phyloP scores from a whole-genome alignment of 2,329 filamentous ascomycete genomes.

The Cladosporium oxysporum region DNA sequence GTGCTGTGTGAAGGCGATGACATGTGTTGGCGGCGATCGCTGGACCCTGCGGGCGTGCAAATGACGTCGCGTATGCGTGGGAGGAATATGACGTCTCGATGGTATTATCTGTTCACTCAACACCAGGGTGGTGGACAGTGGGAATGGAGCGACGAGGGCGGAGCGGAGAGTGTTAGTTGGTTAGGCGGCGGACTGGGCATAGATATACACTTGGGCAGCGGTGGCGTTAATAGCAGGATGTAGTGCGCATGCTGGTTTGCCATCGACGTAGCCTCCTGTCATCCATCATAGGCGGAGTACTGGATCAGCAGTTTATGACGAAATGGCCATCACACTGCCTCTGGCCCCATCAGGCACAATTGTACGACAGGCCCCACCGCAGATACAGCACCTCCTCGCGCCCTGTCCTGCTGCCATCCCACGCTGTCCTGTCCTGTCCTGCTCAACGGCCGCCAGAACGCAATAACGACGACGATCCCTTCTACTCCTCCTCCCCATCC shows the following conservation, averaged over 20 bases:
- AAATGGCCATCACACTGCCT: slow-evolving; percentile 2
- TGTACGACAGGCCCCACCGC: slow-evolving; percentile 7
- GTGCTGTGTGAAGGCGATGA: not conserved
- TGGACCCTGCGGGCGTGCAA: not conserved
- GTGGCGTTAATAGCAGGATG: not conserved
- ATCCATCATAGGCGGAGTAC: not conserved
- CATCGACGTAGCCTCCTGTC: not conserved
- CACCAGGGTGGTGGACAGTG: not conserved
- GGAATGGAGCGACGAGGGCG: not conserved
- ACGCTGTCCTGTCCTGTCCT: not conserved
- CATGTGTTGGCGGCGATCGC: slow-evolving; percentile 2
- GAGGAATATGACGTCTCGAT: slow-evolving; percentile 7
- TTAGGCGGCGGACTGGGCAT: not conserved
- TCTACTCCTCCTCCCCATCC: not conserved
- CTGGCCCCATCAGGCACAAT: not conserved
- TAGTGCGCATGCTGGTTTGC: not conserved
- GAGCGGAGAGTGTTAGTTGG: not conserved
- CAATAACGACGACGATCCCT: not conserved
- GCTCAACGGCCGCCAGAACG: not conserved
- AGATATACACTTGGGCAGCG: not conserved
- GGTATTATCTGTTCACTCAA: not conserved
- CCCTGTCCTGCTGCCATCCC: not conserved
- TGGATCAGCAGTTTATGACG: slow-evolving; percentile 7
- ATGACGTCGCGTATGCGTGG: not conserved
- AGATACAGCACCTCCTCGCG: not conserved